These are phyloP conservation scores for Pseudozyma tsukubaensis DNA, from an alignment of 1,284 basidiomycete species.

Conservation along the genomic window DNA sequence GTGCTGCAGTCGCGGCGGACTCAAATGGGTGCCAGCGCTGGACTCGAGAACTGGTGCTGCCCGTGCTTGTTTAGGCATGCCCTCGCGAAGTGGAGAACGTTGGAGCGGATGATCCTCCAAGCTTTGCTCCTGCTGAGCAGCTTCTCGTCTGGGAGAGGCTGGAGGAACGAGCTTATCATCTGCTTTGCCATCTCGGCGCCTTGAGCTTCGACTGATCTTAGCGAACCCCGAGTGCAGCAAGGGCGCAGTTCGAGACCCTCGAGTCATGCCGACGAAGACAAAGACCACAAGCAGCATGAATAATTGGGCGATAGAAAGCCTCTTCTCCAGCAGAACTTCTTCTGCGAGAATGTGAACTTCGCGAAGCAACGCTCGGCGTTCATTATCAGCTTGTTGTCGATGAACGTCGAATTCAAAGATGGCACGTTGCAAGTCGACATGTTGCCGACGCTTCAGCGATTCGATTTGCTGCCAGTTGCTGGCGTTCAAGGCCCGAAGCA, in stretches of 20 bases:
- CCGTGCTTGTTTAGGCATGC: slow-evolving; percentile 1
- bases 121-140: slow-evolving; percentile 8
- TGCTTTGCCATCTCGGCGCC: slow-evolving; percentile 16
- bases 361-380: slow-evolving; percentile 76
- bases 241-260: slow-evolving; percentile 74
- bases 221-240: slow-evolving; percentile 50
- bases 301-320: slow-evolving; percentile 83
- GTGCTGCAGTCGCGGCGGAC: background rate
- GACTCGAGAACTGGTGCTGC: background rate
- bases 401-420: slow-evolving; percentile 79
- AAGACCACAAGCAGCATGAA: slow-evolving; percentile 81
- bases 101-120: slow-evolving; percentile 3
- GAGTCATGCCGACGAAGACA: slow-evolving; percentile 83
- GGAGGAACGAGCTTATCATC: slow-evolving; percentile 11
- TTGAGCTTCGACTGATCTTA: slow-evolving; percentile 30
- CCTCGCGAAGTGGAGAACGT: slow-evolving; percentile 3
- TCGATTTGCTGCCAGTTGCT: slow-evolving; percentile 72
- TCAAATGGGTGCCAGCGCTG: background rate
- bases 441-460: slow-evolving; percentile 47
- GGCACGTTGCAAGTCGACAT: slow-evolving; percentile 75
- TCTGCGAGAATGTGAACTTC: slow-evolving; percentile 79
- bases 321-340: slow-evolving; percentile 85
- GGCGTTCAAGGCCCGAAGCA: slow-evolving; percentile 72
- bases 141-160: slow-evolving; percentile 17
- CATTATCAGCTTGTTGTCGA: slow-evolving; percentile 76